These are phyloP conservation scores for Pelagophyceae sp. DNA, from an alignment of 352 stramenopile genomes.

Conservation along the genomic window DNA sequence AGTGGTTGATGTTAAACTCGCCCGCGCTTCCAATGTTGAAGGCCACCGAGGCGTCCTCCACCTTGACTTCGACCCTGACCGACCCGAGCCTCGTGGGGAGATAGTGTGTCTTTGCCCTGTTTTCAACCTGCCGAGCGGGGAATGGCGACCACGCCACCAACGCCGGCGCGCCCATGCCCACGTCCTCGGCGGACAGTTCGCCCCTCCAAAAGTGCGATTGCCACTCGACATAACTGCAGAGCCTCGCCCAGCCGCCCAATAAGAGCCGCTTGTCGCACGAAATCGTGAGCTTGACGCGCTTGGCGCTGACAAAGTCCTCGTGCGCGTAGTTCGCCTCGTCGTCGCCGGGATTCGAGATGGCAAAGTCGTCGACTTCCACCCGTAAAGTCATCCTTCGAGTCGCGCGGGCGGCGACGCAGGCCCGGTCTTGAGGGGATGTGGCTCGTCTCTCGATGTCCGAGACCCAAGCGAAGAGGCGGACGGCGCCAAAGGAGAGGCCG, in stretches of 20 bases:
- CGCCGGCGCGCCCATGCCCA: not conserved
- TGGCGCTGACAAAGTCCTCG: conserved; percentile 8
- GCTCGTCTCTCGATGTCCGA: not conserved
- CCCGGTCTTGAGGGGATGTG: not conserved
- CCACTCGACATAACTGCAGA: not conserved
- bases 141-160: not conserved
- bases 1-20: conserved; percentile 18
- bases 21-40: not conserved
- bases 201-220: not conserved
- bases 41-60: not conserved
- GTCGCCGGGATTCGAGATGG: not conserved
- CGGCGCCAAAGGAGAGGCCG: not conserved
- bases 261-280: not conserved
- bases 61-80: not conserved
- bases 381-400: not conserved
- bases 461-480: not conserved
- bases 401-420: not conserved
- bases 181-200: not conserved
- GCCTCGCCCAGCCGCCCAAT: not conserved
- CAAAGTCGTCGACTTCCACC: conserved; percentile 16
- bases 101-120: not conserved
- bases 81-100: not conserved
- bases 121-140: not conserved
- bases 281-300: not conserved
- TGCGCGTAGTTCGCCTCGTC: not conserved